Conservation (phyloP, 345 rosid genomes). For the Melaleuca quinquenervia region DNA sequence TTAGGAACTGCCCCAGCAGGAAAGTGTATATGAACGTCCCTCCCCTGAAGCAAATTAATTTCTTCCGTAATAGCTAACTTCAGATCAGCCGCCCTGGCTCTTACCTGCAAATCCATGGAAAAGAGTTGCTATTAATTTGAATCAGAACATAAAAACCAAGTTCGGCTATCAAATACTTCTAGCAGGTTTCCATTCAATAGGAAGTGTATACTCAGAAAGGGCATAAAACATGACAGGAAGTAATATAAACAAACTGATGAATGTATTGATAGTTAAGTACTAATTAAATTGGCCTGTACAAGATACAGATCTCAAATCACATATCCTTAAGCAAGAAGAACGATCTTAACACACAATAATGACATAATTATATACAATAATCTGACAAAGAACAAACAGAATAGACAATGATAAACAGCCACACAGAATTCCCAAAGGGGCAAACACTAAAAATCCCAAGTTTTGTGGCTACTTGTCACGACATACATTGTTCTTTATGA, state of each 20-base stretch:
- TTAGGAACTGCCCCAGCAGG: slow-evolving; percentile 98
- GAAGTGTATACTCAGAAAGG: background rate
- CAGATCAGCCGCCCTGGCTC: slow-evolving; percentile 89
- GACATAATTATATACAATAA: background rate
- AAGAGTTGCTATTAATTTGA: background rate
- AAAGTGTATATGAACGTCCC: slow-evolving; percentile 94
- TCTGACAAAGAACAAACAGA: background rate
- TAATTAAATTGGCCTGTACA: background rate
- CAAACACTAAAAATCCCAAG: background rate
- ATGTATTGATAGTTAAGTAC: background rate
- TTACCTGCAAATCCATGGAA: slow-evolving; percentile 35
- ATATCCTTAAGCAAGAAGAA: background rate
- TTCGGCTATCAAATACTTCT: background rate
- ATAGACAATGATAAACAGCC: background rate
- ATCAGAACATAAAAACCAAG: background rate
- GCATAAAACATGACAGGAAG: background rate
- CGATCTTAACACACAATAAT: background rate
- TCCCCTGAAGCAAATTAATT: slow-evolving; percentile 66
- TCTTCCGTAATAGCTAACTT: slow-evolving; percentile 50
- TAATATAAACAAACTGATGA: background rate
- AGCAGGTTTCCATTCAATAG: background rate
- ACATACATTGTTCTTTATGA: background rate
- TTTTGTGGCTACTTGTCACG: background rate
- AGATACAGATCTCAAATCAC: background rate
- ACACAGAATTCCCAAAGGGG: background rate